Conservation (phyloP, 768 basidiomycete genomes). For the Boletus rubropictus region DNA sequence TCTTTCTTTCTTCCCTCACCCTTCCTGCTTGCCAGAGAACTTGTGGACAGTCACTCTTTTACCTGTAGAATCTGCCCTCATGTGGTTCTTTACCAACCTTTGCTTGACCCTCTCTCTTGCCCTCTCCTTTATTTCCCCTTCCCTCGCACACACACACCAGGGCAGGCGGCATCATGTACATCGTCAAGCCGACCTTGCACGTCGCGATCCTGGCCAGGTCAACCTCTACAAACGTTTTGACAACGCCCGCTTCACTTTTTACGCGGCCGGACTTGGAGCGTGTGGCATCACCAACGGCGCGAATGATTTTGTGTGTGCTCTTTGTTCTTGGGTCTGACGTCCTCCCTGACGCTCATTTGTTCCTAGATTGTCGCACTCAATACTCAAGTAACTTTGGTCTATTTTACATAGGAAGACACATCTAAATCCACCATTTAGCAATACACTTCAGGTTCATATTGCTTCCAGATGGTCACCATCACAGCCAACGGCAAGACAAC, state of each 20-base stretch:
- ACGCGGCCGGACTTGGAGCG: conserved; percentile 40
- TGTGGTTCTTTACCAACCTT: conserved; percentile 22
- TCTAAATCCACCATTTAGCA: conserved; percentile 38
- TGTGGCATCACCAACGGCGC: conserved; percentile 31
- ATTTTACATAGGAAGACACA: neutral
- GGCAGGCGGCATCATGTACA: conserved; percentile 20
- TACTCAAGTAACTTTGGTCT: conserved; percentile 16
- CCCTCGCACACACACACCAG: conserved; percentile 20
- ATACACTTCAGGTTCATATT: conserved; percentile 48
- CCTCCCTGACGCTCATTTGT: conserved; percentile 3
- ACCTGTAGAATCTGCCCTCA: conserved; percentile 2
- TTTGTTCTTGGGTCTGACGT: neutral
- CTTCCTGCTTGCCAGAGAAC: neutral
- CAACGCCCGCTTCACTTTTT: conserved; percentile 33
- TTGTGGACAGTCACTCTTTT: conserved; percentile 21
- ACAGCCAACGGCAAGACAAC: conserved; percentile 51
- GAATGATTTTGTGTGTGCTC: conserved; percentile 32
- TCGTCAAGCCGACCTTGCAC: conserved; percentile 19
- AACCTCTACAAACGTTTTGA: conserved; percentile 19
- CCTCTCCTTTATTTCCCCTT: conserved; percentile 15
- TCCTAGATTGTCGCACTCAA: conserved; percentile 50
- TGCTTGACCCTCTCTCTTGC: conserved; percentile 16
- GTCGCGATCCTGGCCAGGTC: conserved; percentile 24
- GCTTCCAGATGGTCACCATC: conserved; percentile 60
- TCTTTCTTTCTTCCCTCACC: neutral